Evolutionary conservation across 768 basidiomycete genomes (phyloP), one percentile per base, ranked within the genome.

Genomic region (Artomyces pyxidatus): DNA sequence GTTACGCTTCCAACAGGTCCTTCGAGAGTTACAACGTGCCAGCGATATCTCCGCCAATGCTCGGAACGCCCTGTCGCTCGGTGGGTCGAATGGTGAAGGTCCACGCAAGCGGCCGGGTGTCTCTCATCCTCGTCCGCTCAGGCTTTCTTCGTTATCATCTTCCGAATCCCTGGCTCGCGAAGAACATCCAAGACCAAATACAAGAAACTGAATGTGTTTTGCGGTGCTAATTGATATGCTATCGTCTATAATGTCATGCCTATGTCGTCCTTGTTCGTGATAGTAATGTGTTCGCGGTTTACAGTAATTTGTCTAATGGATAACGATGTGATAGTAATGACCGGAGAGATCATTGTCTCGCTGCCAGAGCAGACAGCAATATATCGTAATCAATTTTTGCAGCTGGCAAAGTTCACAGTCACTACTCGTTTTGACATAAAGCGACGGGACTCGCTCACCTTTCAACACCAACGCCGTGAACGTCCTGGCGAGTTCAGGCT

Each of bases 381-480:
- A 78, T 76, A 55, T 83, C 81, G 49, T 77, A 77, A 55, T 81
- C 80, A 40, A 77, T 69, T 68, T 81, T 83, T 47, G 82, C 83
- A 47, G 78, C 82, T 83, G 38, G 28, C 37, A 26, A 51, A 22
- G 48, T 38, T 12, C 26, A 22, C 12, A 27, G 9, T 43, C 28
- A 51, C 25, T 8, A 49, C 6, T 16, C 19, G 9, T 10, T 37
- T 38, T 45, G 38, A 22, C 37, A 12, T 4, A 11, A 17, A 4
- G 22, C 22, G 17, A 28, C 5, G 14, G 25, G 39, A 27, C 50
- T 6, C 25, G 66, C 74, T 29, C 57, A 89, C 88, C 78, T 73
- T 87, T 89, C 28, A 91, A 64, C 38, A 90, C 78, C 29, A 89
- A 65, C 57, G 76, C 72, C 48, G 81, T 73, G 56, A 91, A 88